Conservation (phyloP, 495 filamentous ascomycete species). For the Hypoxylon subgilvum region DNA sequence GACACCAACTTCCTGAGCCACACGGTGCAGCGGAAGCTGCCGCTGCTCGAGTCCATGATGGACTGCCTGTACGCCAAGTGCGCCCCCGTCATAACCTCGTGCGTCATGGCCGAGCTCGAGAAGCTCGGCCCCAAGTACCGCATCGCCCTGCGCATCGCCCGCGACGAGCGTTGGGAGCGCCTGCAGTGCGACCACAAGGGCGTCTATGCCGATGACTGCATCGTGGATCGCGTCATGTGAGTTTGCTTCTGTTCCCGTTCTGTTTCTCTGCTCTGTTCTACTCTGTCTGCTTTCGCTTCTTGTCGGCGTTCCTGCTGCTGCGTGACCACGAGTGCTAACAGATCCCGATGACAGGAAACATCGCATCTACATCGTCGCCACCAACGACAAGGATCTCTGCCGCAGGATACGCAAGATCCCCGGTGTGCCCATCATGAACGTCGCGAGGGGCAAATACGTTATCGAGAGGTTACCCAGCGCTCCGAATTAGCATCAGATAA, state of each 20-base stretch:
- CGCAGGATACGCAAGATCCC: constrained; percentile 81
- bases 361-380: constrained; percentile 85
- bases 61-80: constrained; percentile 74
- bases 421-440: constrained; percentile 68
- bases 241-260: constrained; percentile 1
- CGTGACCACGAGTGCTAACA: too few relatives aligned
- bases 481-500: constrained; percentile 57
- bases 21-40: constrained; percentile 87
- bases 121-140: constrained; percentile 90
- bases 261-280: neutral
- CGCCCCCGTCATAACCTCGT: constrained; percentile 73
- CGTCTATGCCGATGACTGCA: constrained; percentile 92
- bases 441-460: constrained; percentile 83
- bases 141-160: constrained; percentile 86
- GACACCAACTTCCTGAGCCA: constrained; percentile 96
- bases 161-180: constrained; percentile 87
- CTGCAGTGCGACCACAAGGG: constrained; percentile 87
- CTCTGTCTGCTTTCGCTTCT: too few relatives aligned
- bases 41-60: constrained; percentile 77
- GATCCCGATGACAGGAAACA: constrained; percentile 46
- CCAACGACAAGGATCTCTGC: constrained; percentile 86
- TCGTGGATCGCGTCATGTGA: constrained; percentile 80
- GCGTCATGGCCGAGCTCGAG: constrained; percentile 82
- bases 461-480: constrained; percentile 91
- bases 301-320: too few relatives aligned